Base-by-base conservation (phyloP, 2,329 filamentous ascomycete genomes). In the Pseudofabraea citricarpa region DNA sequence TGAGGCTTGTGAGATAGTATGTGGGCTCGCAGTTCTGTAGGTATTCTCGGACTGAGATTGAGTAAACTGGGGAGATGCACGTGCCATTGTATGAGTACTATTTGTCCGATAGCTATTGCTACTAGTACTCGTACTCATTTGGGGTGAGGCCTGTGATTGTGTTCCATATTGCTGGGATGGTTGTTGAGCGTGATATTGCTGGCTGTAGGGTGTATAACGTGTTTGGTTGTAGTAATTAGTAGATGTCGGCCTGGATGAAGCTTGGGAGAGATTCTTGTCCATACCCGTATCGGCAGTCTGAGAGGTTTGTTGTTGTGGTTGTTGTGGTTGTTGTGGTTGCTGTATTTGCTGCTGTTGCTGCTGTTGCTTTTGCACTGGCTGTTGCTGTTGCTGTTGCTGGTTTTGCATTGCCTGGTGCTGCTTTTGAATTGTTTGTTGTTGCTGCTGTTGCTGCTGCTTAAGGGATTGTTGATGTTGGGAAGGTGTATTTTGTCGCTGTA, bases 181-280 rank as follows among this genome's bases (percentile, higher is more conserved):
- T 40, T 59, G 58, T 31, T 59, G 54, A 16, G 58, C 54, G 5
- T 56, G 50, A 48, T 60, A 61, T 44, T 60, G 58, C 32, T 58
- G 57, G 18, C 24, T 52, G 41, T 58, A 62, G 15, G 50, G 41
- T 4, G 46, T 46, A 13, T 51, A 43, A 29, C 52, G 49, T 31
- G 44, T 54, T 13, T 56, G 56, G 45, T 52, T 56, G 36, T 56
- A 60, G 19, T 45, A 58, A 29, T 45, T 44, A 19, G 50, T 53
- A 8, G 58, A 56, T 5, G 55, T 47, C 4, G 52, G 46, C 43
- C 55, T 35, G 15, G 51, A 32, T 15, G 45, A 45, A 13, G 46
- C 41, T 43, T 55, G 57, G 19, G 48, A n/a, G n/a, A n/a, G n/a
- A n/a, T n/a, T n/a, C n/a, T n/a, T n/a, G n/a, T n/a, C 42, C 22